Base-by-base conservation (phyloP, 768 basidiomycete genomes). In the Termitomyces sp. region DNA sequence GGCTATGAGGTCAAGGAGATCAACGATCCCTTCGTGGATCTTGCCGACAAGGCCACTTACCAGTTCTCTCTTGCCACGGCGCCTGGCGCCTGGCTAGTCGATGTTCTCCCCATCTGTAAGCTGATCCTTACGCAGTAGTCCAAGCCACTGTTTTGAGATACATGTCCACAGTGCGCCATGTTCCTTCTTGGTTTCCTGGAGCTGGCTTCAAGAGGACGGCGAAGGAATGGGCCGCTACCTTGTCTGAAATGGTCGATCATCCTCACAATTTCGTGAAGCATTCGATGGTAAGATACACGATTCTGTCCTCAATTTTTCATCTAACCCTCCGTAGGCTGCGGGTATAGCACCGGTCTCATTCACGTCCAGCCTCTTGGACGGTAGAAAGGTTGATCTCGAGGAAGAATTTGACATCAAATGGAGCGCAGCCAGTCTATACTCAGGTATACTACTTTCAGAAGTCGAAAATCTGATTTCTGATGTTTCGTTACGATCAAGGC, bases 371-470 rank as follows among this genome's bases (percentile, higher is more conserved):
- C 66, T 84, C 55, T 75, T 88, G 27, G 78, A 86, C 61, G 74
- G 70, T 23, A 80, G 78, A 63, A 67, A 72, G 10, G 63, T 83
- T 30, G 78, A 69, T 46, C 67, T 70, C 3, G 81, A 85, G 56
- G 83, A 86, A 56, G 84, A 87, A 57, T 70, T 77, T 50, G 78
- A 82, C 58, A 72, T 89, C 56, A 88, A 85, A 66, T 86, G 86
- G 83, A 81, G 84, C 39, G 75, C 81, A 32, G 78, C 78, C n/a
- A 79, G 81, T 42, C 66, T 83, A 16, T 82, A 83, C 66, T 76
- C 78, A 48, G 80, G 79, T 80, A 59, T 42, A 48, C 40, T 52
- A 28, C 37, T 32, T 34, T 43, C 17, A 28, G 37, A 32, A 46
- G 41, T 25, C 25, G 7, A 27, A 51, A 39, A 3, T 41, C 8